Conservation (phyloP, 352 stramenopile species). For the Phytophthora foliorum region DNA sequence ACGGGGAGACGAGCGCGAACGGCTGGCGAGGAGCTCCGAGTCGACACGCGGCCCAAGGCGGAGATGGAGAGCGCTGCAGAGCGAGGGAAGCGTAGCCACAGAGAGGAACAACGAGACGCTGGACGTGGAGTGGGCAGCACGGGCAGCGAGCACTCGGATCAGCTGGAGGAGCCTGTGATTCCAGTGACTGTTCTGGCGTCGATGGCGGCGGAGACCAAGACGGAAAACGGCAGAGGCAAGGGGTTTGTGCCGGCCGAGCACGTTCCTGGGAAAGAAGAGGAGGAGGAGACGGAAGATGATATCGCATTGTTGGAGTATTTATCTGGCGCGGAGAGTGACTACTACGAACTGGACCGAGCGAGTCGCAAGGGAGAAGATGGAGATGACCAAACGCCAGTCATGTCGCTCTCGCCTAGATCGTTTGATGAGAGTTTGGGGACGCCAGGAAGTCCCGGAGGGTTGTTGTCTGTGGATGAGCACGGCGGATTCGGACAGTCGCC, state of each 20-base stretch:
- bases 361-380: conserved; percentile 38
- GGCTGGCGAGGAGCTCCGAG: conserved; percentile 19
- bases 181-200: conserved; percentile 27
- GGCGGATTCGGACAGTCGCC: conserved; percentile 19
- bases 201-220: conserved; percentile 34
- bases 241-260: conserved; percentile 16
- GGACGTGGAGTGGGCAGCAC: conserved; percentile 9
- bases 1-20: conserved; percentile 19
- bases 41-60: conserved; percentile 11
- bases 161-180: conserved; percentile 32
- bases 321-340: conserved; percentile 42
- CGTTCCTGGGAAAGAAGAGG: conserved; percentile 27
- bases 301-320: conserved; percentile 46
- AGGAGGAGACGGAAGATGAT: conserved; percentile 41
- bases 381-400: conserved; percentile 25
- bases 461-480: conserved; percentile 33
- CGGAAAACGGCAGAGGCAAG: conserved; percentile 1
- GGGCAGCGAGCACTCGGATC: conserved; percentile 21
- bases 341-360: conserved; percentile 37
- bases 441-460: conserved; percentile 25
- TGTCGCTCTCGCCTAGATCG: conserved; percentile 37
- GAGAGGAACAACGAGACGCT: background rate
- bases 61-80: conserved; percentile 4
- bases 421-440: conserved; percentile 33
- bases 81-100: background rate